Conservation (phyloP, 805 yeast genomes). For the Wickerhamomyces queroliae region DNA sequence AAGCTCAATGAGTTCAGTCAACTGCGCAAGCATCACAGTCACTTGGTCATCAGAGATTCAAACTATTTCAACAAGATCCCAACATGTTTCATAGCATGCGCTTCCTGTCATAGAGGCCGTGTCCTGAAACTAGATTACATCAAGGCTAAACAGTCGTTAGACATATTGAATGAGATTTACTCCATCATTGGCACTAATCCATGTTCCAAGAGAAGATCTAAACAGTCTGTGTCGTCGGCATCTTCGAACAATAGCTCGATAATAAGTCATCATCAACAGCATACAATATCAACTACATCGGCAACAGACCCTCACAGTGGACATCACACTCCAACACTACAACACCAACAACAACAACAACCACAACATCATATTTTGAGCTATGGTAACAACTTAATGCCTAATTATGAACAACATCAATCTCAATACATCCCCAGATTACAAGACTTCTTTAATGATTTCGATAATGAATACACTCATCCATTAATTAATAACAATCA, state of each 20-base stretch:
- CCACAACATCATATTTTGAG: too few species aligned
- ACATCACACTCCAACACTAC: too few species aligned
- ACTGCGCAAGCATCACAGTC: slow-evolving; percentile 19
- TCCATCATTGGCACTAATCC: slow-evolving; percentile 17
- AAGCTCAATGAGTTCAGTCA: slow-evolving; percentile 11
- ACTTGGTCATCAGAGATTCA: slow-evolving; percentile 23
- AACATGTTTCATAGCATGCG: slow-evolving; percentile 22
- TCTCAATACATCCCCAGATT: slow-evolving; percentile 10
- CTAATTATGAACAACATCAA: neutral
- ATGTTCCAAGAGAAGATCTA: slow-evolving; percentile 17
- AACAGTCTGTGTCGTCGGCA: too few species aligned
- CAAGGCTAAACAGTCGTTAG: slow-evolving; percentile 14
- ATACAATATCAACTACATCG: neutral
- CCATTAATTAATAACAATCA: slow-evolving; percentile 4
- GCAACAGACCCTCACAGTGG: neutral
- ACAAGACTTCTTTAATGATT: slow-evolving; percentile 19
- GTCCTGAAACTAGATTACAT: slow-evolving; percentile 19
- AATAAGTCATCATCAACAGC: too few species aligned
- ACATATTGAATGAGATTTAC: slow-evolving; percentile 18
- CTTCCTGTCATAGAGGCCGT: slow-evolving; percentile 23
- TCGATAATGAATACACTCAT: slow-evolving; percentile 15
- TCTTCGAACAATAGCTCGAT: too few species aligned
- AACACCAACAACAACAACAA: neutral
- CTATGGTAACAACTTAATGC: too few species aligned
- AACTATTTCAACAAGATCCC: slow-evolving; percentile 21